Conservation (phyloP, 176 grass and related monocot genomes). For the Carex parvula region DNA sequence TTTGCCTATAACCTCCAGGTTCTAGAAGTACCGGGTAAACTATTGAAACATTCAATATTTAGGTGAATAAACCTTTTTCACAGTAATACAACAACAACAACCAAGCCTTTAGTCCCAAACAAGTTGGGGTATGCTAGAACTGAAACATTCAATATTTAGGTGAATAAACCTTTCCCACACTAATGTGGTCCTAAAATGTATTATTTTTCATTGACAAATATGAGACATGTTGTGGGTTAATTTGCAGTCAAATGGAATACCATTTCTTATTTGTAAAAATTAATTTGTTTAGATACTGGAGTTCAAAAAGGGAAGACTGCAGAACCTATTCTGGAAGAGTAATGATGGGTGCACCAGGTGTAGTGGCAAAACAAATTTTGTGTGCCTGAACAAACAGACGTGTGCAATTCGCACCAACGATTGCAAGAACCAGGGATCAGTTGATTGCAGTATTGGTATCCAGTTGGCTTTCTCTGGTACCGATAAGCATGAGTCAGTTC, state of each 20-base stretch:
- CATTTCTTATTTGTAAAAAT: background rate
- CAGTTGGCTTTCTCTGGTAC: constrained; percentile 95
- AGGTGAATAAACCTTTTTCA: background rate
- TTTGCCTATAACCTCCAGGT: background rate
- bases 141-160: background rate
- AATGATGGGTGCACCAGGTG: constrained; percentile 64
- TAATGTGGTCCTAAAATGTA: background rate
- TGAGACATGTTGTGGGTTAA: background rate
- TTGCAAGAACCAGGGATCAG: constrained; percentile 75
- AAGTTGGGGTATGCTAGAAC: no score
- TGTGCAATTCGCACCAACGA: constrained; percentile 65
- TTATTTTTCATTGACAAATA: background rate
- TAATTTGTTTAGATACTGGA: constrained; percentile 59
- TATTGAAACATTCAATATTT: background rate
- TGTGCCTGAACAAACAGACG: constrained; percentile 67
- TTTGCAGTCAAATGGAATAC: background rate
- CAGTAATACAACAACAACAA: background rate
- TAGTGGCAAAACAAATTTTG: constrained; percentile 53
- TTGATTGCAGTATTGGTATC: constrained; percentile 87
- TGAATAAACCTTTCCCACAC: background rate
- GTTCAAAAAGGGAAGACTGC: constrained; percentile 91
- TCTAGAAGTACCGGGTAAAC: background rate
- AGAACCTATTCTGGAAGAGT: constrained; percentile 88
- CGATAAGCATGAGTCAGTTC: constrained; percentile 74
- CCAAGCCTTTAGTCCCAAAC: no score